Evolutionary conservation across 306 rosid species (phyloP), one percentile per base, ranked within the genome.

Genomic region (Citrullus mucosospermus): DNA sequence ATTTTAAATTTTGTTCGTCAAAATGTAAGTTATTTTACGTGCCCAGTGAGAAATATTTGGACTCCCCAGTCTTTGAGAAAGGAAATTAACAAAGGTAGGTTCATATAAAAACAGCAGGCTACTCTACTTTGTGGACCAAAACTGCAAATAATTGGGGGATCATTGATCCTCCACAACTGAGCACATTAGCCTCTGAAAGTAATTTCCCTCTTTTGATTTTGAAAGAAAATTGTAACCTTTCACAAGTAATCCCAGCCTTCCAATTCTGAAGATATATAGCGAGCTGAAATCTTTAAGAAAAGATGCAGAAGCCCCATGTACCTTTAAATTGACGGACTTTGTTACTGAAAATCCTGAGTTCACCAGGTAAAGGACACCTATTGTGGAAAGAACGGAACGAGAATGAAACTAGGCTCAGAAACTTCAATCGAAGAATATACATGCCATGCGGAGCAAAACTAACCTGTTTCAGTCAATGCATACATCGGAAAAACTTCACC

Each of bases 401-500:
- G 78, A 76, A 62, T 32, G 28, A 41, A 70, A 30, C 58, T 70
- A 62, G 15, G 59, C 81, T 76, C 51, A 76, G 72, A 89, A 77
- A 72, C 85, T 58, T 7, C 14, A 80, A 78, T 81, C 60, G 25
- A 57, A 62, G 48, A 73, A 76, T 66, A 75, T 43, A 74, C 25
- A 70, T 78, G 54, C 4, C 8, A 41, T 83, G 50, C 71, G 83
- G 84, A 81, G 85, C 30, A 62, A 86, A 85, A 30, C 85, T 70
- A 80, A 91, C 97, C 94, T 91, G 92, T 80, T 60, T 87, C 89
- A 62, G 92, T 87, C 86, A 92, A 81, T 78, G 89, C 86, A 81
- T 88, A 88, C 9, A 92, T 72, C 20, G 90, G 88, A 83, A 87
- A 83, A 79, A 73, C 30, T 65, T 82, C 86, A 74, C 83, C 82